Percentiles rank a stretch among this genome's conserved stretches.
Evolutionary conservation across 257 asterid genomes (phyloP).

Genomic region (Rauvolfia tetraphylla): DNA sequence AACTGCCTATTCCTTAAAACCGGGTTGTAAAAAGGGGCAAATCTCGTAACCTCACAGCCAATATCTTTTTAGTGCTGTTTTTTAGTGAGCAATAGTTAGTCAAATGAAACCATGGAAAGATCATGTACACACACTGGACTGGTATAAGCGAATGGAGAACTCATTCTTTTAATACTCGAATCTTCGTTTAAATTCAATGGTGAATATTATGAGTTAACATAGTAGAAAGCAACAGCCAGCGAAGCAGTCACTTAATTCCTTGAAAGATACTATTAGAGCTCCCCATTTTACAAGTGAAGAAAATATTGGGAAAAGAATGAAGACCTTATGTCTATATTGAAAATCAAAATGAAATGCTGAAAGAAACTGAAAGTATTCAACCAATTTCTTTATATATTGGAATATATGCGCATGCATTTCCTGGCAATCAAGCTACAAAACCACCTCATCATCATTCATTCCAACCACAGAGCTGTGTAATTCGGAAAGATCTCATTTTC

Average conservation of each 20-base stretch:
- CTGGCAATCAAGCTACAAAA: not conserved
- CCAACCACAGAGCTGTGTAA: not conserved
- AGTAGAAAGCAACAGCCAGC: not conserved
- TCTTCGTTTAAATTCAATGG: not conserved
- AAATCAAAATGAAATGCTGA: not conserved
- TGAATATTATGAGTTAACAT: not conserved
- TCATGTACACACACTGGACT: not conserved
- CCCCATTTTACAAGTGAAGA: not conserved
- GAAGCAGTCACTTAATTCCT: not conserved
- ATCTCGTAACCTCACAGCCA: not conserved
- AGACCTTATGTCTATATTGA: not conserved
- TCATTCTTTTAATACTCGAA: not conserved
- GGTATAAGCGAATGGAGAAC: not conserved
- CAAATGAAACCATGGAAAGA: not conserved
- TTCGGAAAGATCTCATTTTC: not conserved
- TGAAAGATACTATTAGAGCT: not conserved
- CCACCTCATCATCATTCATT: not conserved
- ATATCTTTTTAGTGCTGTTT: not conserved
- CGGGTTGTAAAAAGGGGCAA: not conserved
- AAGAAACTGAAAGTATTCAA: not conserved
- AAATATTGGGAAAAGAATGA: not conserved
- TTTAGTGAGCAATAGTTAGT: not conserved
- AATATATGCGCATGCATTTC: no score
- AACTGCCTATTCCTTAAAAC: not conserved
- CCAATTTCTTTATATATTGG: not conserved